A percentile compares a stretch with the other conserved stretches of the same genome.
Evolutionary conservation across 768 basidiomycete genomes (phyloP).

Genomic region (Leccinum uliginosum): DNA sequence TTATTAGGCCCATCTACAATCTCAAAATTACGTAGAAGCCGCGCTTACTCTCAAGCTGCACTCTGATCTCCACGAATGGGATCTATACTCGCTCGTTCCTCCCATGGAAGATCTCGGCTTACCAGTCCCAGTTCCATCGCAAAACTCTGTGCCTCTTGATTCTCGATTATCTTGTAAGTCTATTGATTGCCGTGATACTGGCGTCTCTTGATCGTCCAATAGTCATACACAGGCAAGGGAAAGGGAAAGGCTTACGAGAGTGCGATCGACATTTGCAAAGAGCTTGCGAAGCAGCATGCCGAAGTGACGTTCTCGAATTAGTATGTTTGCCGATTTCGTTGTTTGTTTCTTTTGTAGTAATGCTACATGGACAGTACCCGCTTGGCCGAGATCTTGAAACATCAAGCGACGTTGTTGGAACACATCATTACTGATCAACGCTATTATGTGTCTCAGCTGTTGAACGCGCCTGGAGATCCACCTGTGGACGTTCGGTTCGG

Average conservation of each 20-base stretch:
- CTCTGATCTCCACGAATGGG: constrained; percentile 91
- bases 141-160: constrained; percentile 89
- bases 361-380: constrained; percentile 49
- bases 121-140: constrained; percentile 90
- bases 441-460: constrained; percentile 78
- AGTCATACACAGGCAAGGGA: constrained; percentile 65
- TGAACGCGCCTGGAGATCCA: constrained; percentile 72
- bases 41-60: constrained; percentile 91
- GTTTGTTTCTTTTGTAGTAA: not conserved
- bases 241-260: constrained; percentile 97
- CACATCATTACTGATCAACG: constrained; percentile 80
- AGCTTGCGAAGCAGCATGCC: constrained; percentile 83
- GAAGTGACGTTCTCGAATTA: constrained; percentile 91
- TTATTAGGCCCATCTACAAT: constrained; percentile 80
- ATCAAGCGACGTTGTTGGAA: constrained; percentile 84
- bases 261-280: constrained; percentile 90
- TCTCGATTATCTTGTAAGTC: constrained; percentile 81
- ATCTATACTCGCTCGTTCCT: constrained; percentile 70
- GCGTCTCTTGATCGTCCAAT: constrained; percentile 3
- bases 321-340: constrained; percentile 41
- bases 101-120: constrained; percentile 88
- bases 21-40: constrained; percentile 90
- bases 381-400: constrained; percentile 78
- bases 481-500: constrained; percentile 77
- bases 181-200: not conserved